Base-by-base conservation (phyloP, 2,329 filamentous ascomycete species). In the Trichothecium sympodiale region DNA sequence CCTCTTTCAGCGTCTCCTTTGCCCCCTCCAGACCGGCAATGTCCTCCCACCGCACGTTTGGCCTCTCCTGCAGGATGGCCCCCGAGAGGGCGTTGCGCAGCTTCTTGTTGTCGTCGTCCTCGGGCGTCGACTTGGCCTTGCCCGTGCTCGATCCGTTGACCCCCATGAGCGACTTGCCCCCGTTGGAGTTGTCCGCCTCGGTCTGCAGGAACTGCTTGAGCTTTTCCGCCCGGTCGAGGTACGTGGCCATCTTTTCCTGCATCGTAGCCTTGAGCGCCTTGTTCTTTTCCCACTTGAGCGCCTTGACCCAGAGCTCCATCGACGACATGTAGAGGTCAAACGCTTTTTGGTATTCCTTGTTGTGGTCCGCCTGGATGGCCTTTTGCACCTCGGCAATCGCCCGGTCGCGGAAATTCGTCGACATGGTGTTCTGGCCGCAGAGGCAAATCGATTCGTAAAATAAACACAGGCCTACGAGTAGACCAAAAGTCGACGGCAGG, bases 271-370 rank as follows among this genome's bases (percentile, higher is more conserved):
- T 96, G 44, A 86, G 88, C 50, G 88, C 89, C 44, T 83, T 79
- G 65, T 95, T 96, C 74, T 96, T 98, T 67, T 98, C 91, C 89
- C 89, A 98, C 70, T 98, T 98, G 41, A 98, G 73, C 25, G 91
- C 91, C 42, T 96, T 83, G 83, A 98, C 94, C 70, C 96, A 98
- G 39, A 96, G 77, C 64, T 98, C 89, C 49, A 98, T 83, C 35
- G 89, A 81, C 48, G 86, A 80, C 68, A 94, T 95, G 74, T 98
- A 98, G 43, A 83, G 73, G 56, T 94, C 84, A 60, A 96, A 96
- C 38, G 91, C 91, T 61, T 93, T 89, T 52, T 95, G 87, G 64
- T 98, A 98, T 57, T 96, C 86, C 56, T 86, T 88, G 31, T 84
- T 83, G 47, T 89, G 94, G 67, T 98, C 91, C 50, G 83, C 80